Conservation (phyloP, 2,329 filamentous ascomycete genomes). For the Rhinocladiella similis region DNA sequence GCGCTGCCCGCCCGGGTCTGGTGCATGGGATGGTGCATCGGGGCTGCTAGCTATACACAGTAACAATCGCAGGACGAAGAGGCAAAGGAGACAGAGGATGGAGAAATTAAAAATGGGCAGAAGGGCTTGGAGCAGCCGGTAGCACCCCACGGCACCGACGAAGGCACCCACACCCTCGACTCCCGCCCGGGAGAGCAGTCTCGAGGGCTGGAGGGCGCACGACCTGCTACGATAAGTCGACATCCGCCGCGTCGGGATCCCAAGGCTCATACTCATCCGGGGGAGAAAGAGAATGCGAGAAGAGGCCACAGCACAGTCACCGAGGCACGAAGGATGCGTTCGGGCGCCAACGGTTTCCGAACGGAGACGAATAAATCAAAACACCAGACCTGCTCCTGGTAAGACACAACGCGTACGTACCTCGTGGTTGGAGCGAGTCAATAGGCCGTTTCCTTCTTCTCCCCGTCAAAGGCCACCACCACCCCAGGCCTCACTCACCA, state of each 20-base stretch:
- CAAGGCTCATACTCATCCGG: not conserved
- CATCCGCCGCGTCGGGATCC: too few species aligned
- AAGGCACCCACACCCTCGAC: too few species aligned
- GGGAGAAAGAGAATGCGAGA: too few species aligned
- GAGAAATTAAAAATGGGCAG: constrained; percentile 2
- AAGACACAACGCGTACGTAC: not conserved
- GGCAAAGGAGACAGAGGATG: not conserved
- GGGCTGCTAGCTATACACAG: constrained; percentile 19
- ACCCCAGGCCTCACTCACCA: too few species aligned
- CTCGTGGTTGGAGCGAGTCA: not conserved
- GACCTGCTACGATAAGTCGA: too few species aligned
- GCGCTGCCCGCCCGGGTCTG: constrained; percentile 15
- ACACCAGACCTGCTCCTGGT: not conserved
- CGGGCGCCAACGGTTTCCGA: too few species aligned
- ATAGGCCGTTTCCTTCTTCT: too few species aligned
- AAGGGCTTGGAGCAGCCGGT: not conserved
- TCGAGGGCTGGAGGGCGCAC: too few species aligned
- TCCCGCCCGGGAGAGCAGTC: too few species aligned
- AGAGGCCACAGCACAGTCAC: not conserved
- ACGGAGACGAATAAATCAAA: not conserved
- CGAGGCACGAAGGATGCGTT: not conserved
- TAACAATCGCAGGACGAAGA: constrained; percentile 7
- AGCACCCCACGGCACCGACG: too few species aligned
- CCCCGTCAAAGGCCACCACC: too few species aligned
- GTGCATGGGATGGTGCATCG: constrained; percentile 17